Conservation (phyloP, 192 early-diverging fungal species). For the Polychytrium aggregatum region DNA sequence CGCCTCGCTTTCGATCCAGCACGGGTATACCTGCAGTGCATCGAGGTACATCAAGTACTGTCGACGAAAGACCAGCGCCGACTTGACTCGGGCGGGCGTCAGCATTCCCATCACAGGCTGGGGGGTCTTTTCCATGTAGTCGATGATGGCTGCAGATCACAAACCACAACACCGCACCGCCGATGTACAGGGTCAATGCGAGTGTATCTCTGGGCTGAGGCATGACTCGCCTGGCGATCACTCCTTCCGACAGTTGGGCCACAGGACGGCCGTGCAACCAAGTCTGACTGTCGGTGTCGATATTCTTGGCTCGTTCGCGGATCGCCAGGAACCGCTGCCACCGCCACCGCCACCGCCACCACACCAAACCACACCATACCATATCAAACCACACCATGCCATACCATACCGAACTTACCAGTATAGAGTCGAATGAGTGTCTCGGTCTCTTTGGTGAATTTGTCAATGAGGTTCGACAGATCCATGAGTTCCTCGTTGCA, state of each 20-base stretch:
- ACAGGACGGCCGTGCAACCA: no score
- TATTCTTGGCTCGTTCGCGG: no score
- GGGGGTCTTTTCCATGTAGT: slow-evolving; percentile 20
- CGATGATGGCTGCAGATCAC: slow-evolving; percentile 17
- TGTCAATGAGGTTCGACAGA: slow-evolving; percentile 10
- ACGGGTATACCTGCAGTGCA: slow-evolving; percentile 24
- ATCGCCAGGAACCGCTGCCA: no score
- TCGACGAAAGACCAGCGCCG: slow-evolving; percentile 32
- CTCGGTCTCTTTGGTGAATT: slow-evolving; percentile 26
- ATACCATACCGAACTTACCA: slow-evolving; percentile 16
- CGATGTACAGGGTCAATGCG: neutral
- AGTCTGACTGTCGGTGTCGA: no score
- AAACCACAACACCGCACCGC: neutral
- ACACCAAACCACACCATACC: no score
- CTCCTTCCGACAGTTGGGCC: no score
- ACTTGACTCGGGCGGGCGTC: slow-evolving; percentile 9
- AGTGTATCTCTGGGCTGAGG: neutral
- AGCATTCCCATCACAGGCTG: slow-evolving; percentile 13
- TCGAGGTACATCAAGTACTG: slow-evolving; percentile 49
- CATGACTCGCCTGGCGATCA: no score
- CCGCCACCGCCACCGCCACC: no score
- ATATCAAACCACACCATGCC: no score
- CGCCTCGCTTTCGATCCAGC: no score
- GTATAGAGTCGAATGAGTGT: slow-evolving; percentile 29
- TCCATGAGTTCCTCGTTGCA: slow-evolving; percentile 29